These are phyloP conservation scores for Neofusicoccum laricinum DNA, from an alignment of 2,329 filamentous ascomycete species.

Conservation along the genomic window DNA sequence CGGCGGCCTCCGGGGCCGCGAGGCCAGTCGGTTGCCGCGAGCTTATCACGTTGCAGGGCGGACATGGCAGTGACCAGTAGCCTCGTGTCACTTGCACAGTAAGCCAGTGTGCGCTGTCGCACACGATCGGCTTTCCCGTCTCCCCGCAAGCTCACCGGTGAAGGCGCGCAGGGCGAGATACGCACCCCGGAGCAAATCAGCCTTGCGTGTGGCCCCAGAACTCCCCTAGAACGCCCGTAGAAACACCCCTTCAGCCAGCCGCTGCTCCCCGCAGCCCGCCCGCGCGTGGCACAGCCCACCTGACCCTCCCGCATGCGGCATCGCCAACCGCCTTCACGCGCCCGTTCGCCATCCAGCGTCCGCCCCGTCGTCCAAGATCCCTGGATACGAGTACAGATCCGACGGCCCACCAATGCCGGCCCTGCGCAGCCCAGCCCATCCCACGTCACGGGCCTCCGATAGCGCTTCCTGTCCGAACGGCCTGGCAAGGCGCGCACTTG, in stretches of 20 bases:
- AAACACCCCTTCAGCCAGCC: not conserved
- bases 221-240: not conserved
- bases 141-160: constrained; percentile 9
- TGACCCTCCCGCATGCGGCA: not conserved
- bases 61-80: not conserved
- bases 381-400: not conserved
- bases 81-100: not conserved
- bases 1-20: not conserved
- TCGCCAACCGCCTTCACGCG: not conserved
- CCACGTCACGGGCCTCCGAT: constrained; percentile 2
- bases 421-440: not conserved
- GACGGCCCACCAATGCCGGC: not conserved
- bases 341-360: not conserved
- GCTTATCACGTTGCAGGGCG: constrained; percentile 9
- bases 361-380: not conserved
- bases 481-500: not conserved
- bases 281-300: constrained; percentile 1
- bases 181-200: not conserved
- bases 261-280: not conserved
- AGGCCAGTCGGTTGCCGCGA: not conserved
- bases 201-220: not conserved
- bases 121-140: constrained; percentile 5
- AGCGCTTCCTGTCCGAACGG: not conserved
- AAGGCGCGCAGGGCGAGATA: not conserved
- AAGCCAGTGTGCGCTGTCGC: not conserved